phyloP scores from a whole-genome alignment of 1,284 basidiomycete genomes.

The Cryptococcus wingfieldii region DNA sequence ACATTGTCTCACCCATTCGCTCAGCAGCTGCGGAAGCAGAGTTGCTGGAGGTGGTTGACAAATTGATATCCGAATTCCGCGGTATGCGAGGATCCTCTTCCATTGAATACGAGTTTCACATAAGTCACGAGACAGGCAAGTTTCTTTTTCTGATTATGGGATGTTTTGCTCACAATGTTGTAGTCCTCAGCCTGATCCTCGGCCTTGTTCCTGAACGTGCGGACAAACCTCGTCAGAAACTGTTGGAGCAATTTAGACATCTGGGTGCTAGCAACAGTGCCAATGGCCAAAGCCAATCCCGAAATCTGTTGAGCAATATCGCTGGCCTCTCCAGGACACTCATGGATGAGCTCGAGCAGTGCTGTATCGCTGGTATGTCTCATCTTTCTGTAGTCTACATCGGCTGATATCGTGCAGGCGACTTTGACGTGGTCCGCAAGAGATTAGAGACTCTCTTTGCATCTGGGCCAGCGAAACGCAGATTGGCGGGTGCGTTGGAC shows the following conservation, averaged over 20 bases:
- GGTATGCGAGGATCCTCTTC: conserved; percentile 30
- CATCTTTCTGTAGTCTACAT: not conserved
- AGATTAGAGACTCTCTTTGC: conserved; percentile 33
- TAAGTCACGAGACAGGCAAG: conserved; percentile 43
- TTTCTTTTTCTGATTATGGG: not conserved
- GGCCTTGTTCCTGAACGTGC: conserved; percentile 27
- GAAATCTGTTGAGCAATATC: conserved; percentile 25
- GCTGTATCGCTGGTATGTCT: conserved; percentile 62
- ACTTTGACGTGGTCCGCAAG: conserved; percentile 27
- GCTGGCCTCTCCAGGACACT: conserved; percentile 29
- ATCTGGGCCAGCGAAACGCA: conserved; percentile 9
- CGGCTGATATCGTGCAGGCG: conserved; percentile 18
- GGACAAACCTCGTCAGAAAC: conserved; percentile 23
- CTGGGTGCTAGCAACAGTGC: conserved; percentile 17
- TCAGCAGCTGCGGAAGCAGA: conserved; percentile 47
- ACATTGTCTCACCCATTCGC: conserved; percentile 47
- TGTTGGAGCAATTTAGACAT: conserved; percentile 37
- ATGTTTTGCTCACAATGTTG: not conserved
- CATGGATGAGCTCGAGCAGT: conserved; percentile 52
- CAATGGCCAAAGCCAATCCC: conserved; percentile 19
- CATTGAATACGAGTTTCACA: conserved; percentile 47
- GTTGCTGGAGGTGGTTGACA: conserved; percentile 46
- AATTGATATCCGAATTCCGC: conserved; percentile 45
- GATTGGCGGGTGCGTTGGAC: conserved; percentile 45
- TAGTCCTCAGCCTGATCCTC: conserved; percentile 42